phyloP scores from a whole-genome alignment of 306 rosid species.

The Astragalus membranaceus region DNA sequence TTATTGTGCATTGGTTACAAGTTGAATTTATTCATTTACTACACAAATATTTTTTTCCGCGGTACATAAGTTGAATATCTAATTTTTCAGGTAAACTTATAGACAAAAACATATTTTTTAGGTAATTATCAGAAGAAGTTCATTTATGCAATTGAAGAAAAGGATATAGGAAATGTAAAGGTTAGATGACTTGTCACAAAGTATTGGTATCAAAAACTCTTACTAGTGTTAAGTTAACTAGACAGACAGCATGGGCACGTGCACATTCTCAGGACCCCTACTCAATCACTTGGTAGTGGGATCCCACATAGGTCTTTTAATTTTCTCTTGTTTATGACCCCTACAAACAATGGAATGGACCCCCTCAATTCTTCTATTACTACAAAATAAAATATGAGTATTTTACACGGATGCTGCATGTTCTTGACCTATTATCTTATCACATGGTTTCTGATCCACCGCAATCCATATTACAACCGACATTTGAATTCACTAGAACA shows the following conservation, averaged over 20 bases:
- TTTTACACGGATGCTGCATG: slow-evolving; percentile 52
- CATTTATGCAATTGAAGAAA: no score
- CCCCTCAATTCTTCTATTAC: neutral
- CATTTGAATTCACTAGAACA: slow-evolving; percentile 22
- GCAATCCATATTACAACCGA: slow-evolving; percentile 23
- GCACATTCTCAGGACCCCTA: slow-evolving; percentile 24
- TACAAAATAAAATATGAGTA: slow-evolving; percentile 25
- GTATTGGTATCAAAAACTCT: slow-evolving; percentile 23
- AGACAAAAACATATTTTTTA: no score
- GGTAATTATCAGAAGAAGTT: no score
- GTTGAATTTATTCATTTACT: neutral
- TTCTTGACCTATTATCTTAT: slow-evolving; percentile 30
- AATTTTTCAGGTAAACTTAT: no score
- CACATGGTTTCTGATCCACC: slow-evolving; percentile 64
- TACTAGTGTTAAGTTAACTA: no score
- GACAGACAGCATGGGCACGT: slow-evolving; percentile 34
- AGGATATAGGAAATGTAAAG: slow-evolving; percentile 5
- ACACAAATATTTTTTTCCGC: no score
- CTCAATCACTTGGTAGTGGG: slow-evolving; percentile 21
- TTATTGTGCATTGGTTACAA: neutral
- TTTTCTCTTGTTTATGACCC: slow-evolving; percentile 28
- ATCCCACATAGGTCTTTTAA: slow-evolving; percentile 14
- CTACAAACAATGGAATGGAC: slow-evolving; percentile 13
- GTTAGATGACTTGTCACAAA: slow-evolving; percentile 25
- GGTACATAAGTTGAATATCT: no score